Conservation (phyloP, 805 yeast species). For the Cyberlindnera petersonii region DNA sequence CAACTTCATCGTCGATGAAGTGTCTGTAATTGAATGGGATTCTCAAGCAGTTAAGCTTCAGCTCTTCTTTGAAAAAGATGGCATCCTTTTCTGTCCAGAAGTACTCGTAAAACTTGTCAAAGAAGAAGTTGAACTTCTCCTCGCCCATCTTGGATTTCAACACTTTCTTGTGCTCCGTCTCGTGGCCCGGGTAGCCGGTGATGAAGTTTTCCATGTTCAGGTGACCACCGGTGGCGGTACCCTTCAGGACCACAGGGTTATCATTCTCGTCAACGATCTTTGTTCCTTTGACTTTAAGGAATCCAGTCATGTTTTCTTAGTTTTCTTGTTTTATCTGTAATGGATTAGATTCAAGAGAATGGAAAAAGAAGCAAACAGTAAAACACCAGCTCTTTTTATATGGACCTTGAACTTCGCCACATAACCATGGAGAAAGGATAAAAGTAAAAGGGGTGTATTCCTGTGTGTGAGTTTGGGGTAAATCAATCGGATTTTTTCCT, state of each 20-base stretch:
- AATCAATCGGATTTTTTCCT: too few relatives aligned
- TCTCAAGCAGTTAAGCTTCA: constrained; percentile 44
- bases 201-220: constrained; percentile 55
- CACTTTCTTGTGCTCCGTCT: constrained; percentile 45
- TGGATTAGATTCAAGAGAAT: too few relatives aligned
- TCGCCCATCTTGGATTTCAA: constrained; percentile 38
- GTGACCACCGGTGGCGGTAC: constrained; percentile 48
- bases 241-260: constrained; percentile 39
- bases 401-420: too few relatives aligned
- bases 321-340: background rate
- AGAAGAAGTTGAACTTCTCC: constrained; percentile 46
- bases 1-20: constrained; percentile 42
- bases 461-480: too few relatives aligned
- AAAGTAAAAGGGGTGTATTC: too few relatives aligned
- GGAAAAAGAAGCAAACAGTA: background rate
- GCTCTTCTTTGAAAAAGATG: constrained; percentile 35
- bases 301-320: constrained; percentile 17
- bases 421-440: too few relatives aligned
- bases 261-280: constrained; percentile 43
- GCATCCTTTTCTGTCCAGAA: constrained; percentile 52
- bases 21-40: constrained; percentile 52
- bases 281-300: constrained; percentile 42
- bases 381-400: too few relatives aligned
- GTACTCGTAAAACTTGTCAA: constrained; percentile 49
- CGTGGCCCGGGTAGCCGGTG: constrained; percentile 53